A percentile compares a stretch with the other conserved stretches of the same genome.
phyloP scores from a whole-genome alignment of 257 asterid species.

The Solanum paucissectum region DNA sequence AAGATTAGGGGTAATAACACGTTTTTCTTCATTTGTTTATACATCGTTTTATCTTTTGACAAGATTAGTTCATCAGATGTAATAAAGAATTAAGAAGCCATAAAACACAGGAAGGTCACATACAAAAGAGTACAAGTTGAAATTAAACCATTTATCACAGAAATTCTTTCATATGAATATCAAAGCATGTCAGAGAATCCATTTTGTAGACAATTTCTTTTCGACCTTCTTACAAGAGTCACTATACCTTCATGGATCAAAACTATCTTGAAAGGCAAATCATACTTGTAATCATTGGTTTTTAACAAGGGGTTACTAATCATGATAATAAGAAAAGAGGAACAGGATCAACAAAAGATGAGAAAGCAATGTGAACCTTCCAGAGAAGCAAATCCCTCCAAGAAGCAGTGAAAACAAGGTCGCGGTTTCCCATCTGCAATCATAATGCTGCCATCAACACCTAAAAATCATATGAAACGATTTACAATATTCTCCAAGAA shows the following conservation, averaged over 20 bases:
- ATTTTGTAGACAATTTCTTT: not conserved
- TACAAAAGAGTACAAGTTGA: not conserved
- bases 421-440: constrained; percentile 97
- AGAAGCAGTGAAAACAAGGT: constrained; percentile 65
- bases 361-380: constrained; percentile 42
- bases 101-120: not conserved
- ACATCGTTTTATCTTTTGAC: not conserved
- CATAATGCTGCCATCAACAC: constrained; percentile 71
- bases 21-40: not conserved
- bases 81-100: not conserved
- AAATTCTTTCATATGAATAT: not conserved
- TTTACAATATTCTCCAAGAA: constrained; percentile 19
- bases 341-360: not conserved
- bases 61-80: not conserved
- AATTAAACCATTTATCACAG: not conserved
- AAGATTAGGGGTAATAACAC: not conserved
- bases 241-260: not conserved
- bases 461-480: constrained; percentile 39
- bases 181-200: not conserved
- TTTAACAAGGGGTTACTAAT: not conserved
- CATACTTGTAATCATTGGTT: not conserved
- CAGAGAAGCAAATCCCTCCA: constrained; percentile 82
- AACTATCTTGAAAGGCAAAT: not conserved
- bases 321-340: not conserved
- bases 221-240: not conserved